Conservation (phyloP, 352 stramenopile species). For the Peronosclerospora sorghi region DNA sequence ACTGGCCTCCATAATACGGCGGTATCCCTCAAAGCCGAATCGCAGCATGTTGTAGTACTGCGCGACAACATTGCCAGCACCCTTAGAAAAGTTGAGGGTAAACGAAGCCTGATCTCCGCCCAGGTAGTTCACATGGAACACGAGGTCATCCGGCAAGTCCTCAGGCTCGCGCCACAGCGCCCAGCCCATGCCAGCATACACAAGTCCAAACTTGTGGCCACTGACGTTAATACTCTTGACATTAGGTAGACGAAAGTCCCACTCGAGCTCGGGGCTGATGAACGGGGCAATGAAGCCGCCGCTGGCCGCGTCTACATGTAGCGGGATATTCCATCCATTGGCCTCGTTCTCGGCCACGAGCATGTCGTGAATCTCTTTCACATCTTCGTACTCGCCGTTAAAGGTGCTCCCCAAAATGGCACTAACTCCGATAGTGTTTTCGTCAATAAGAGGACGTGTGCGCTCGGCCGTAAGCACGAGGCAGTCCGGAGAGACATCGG, state of each 20-base stretch:
- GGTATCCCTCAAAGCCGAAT: constrained; percentile 86
- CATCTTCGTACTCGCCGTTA: constrained; percentile 89
- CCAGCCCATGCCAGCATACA: constrained; percentile 90
- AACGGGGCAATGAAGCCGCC: constrained; percentile 90
- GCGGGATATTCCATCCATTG: constrained; percentile 75
- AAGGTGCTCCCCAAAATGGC: constrained; percentile 89
- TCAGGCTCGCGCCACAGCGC: constrained; percentile 77
- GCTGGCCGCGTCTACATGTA: constrained; percentile 88
- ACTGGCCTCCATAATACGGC: constrained; percentile 80
- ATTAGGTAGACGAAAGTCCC: constrained; percentile 86
- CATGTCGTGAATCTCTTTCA: constrained; percentile 86
- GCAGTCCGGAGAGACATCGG: constrained; percentile 73
- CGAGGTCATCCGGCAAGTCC: constrained; percentile 77
- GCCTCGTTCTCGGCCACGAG: constrained; percentile 70
- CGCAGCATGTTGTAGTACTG: constrained; percentile 92
- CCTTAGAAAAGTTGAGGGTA: constrained; percentile 91
- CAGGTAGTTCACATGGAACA: constrained; percentile 90
- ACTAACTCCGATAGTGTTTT: constrained; percentile 89
- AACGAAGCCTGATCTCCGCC: constrained; percentile 86
- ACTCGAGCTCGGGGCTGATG: constrained; percentile 76
- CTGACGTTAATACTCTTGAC: constrained; percentile 91
- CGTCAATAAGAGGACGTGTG: constrained; percentile 67
- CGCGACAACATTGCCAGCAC: constrained; percentile 79
- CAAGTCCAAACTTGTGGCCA: constrained; percentile 90
- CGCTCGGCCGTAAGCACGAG: constrained; percentile 81